Conservation (phyloP, 768 basidiomycete genomes). For the Auricularia cornea region DNA sequence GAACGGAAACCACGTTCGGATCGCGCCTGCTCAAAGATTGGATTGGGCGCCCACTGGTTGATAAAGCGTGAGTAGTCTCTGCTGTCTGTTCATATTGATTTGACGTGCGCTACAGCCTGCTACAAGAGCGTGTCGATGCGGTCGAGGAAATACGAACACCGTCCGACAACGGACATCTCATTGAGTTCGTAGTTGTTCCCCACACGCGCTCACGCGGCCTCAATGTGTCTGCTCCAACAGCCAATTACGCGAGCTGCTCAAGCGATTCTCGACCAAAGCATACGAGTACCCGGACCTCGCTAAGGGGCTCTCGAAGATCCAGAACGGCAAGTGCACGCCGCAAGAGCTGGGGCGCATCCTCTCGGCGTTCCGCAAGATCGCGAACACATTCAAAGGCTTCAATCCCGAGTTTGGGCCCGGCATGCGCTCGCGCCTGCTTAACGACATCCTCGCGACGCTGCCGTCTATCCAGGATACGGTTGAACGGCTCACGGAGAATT, state of each 20-base stretch:
- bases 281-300: constrained; percentile 59
- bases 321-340: constrained; percentile 88
- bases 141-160: constrained; percentile 60
- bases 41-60: constrained; percentile 78
- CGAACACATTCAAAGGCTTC: constrained; percentile 47
- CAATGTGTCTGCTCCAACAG: constrained; percentile 5
- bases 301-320: constrained; percentile 77
- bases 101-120: background rate
- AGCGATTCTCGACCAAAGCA: constrained; percentile 32
- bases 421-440: constrained; percentile 60
- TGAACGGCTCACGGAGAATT: constrained; percentile 40
- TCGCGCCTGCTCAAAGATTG: constrained; percentile 73
- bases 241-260: constrained; percentile 57
- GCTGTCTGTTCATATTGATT: background rate
- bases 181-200: background rate
- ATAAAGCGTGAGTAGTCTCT: constrained; percentile 51
- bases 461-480: constrained; percentile 56
- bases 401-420: constrained; percentile 37
- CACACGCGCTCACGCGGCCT: background rate
- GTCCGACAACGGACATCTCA: background rate
- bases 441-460: constrained; percentile 57
- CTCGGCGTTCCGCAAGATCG: constrained; percentile 65
- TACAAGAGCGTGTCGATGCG: constrained; percentile 73
- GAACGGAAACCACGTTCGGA: constrained; percentile 84
- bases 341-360: constrained; percentile 72